A percentile compares a stretch with the other conserved stretches of the same genome.
These are phyloP conservation scores for Lactarius psammicola DNA, from an alignment of 768 basidiomycete genomes.

Conservation along the genomic window DNA sequence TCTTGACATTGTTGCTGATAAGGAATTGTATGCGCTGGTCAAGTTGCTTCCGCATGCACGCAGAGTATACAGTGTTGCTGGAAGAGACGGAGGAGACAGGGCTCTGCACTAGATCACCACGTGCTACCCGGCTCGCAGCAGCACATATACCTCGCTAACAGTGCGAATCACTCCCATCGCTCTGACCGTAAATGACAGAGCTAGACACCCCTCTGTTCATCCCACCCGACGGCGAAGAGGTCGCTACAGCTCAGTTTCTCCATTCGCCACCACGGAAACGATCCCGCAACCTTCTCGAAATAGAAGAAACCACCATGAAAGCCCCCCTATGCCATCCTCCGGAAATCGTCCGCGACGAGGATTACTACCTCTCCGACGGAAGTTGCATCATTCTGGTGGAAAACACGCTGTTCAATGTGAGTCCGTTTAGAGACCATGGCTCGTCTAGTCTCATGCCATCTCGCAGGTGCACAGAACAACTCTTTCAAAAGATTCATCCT, in stretches of 20 bases:
- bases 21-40: constrained; percentile 91
- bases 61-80: not conserved
- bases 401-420: constrained; percentile 28
- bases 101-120: constrained; percentile 14
- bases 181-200: constrained; percentile 22
- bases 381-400: constrained; percentile 28
- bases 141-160: not conserved
- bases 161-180: not conserved
- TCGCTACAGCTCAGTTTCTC: constrained; percentile 22
- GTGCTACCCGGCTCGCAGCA: not conserved
- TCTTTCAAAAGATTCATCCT: constrained; percentile 60
- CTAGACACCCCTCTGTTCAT: constrained; percentile 28
- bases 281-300: constrained; percentile 11
- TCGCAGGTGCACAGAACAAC: constrained; percentile 27
- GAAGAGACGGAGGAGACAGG: not conserved
- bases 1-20: constrained; percentile 90
- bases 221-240: constrained; percentile 25
- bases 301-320: constrained; percentile 12
- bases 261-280: constrained; percentile 29
- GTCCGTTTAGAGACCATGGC: not conserved
- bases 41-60: constrained; percentile 87
- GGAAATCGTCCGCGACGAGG: constrained; percentile 23
- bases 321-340: not conserved
- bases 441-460: not conserved
- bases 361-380: constrained; percentile 29